Conservation (phyloP, 352 stramenopile species). For the Phytophthora constricta region DNA sequence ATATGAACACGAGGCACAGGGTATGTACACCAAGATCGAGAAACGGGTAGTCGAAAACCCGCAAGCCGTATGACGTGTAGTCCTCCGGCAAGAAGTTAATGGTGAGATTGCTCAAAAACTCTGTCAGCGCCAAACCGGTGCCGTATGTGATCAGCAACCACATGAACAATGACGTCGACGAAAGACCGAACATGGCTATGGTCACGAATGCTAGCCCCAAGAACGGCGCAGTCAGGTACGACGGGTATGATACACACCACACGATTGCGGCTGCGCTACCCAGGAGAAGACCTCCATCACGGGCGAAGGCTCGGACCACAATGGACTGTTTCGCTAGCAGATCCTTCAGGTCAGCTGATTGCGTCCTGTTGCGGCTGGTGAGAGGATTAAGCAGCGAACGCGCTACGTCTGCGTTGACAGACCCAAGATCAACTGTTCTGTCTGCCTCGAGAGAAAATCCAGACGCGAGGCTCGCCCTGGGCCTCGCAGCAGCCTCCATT, state of each 20-base stretch:
- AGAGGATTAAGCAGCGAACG: conserved; percentile 33
- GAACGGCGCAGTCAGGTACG: conserved; percentile 72
- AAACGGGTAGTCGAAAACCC: conserved; percentile 77
- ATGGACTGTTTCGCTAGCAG: conserved; percentile 73
- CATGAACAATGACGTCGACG: conserved; percentile 56
- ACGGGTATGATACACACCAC: conserved; percentile 87
- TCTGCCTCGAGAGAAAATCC: conserved; percentile 21
- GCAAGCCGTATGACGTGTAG: conserved; percentile 68
- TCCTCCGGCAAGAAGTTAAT: conserved; percentile 51
- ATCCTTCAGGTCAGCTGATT: conserved; percentile 51
- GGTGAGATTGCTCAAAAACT: conserved; percentile 79
- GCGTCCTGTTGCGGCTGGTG: conserved; percentile 26
- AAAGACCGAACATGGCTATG: conserved; percentile 69
- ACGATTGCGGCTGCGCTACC: conserved; percentile 70
- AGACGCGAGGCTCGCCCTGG: conserved; percentile 13
- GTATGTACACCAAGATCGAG: conserved; percentile 81
- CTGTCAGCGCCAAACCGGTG: conserved; percentile 54
- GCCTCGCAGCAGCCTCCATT: conserved; percentile 11
- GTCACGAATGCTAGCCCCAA: conserved; percentile 72
- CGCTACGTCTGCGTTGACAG: conserved; percentile 36
- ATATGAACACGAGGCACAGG: conserved; percentile 79
- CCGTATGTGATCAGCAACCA: conserved; percentile 72
- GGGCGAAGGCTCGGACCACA: conserved; percentile 65
- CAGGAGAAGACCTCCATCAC: conserved; percentile 71
- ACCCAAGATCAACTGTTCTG: conserved; percentile 33